Evolutionary conservation across 2,329 filamentous ascomycete genomes (phyloP), one percentile per base, ranked within the genome.

Genomic region (Thermothelomyces thermophilus): DNA sequence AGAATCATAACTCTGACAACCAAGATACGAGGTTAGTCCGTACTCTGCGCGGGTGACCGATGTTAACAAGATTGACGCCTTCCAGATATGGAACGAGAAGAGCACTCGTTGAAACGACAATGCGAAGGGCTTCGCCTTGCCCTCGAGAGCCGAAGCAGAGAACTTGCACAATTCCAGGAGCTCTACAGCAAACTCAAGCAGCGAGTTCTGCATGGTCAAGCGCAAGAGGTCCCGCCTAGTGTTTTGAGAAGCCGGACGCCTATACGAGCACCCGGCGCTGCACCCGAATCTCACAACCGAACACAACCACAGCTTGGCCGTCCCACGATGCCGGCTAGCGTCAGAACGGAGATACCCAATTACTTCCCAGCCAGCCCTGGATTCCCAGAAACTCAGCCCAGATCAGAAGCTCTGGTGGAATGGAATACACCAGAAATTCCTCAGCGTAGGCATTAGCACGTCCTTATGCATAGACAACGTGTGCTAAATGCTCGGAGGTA

Each of bases 81-180:
- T 17, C 2, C 11, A 76, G 71, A 75, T 31, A 73, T 87, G 68
- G 74, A 79, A 49, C 60, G 72, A 8, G 80, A 87, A 28, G 80
- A 86, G 47, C 77, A 83, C 19, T 70, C 71, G 8, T 69, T 91
- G 10, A 73, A 81, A 45, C 76, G 77, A 42, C 90, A 87, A 65
- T 87, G 90, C 55, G 77, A 87, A 16, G 85, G 91, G 31, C 70
- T 95, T 1, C 70, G 74, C 4, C 74, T 81, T 19, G 74, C 80
- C 3, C 83, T 82, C 59, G 78, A 77, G 48, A 84, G 90, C 19
- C 93, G 91, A 64, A 81, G 71, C 57, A 82, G 78, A 41, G 85
- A 83, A 51, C 75, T 87, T 3, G 68, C 82, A 5, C 83, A 88
- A 53, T 77, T 81, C 2, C 86, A 89, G 58, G 77, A 82, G 54